Evolutionary conservation across 805 yeast genomes (phyloP).

Genomic region (Lachancea kluyveri): DNA sequence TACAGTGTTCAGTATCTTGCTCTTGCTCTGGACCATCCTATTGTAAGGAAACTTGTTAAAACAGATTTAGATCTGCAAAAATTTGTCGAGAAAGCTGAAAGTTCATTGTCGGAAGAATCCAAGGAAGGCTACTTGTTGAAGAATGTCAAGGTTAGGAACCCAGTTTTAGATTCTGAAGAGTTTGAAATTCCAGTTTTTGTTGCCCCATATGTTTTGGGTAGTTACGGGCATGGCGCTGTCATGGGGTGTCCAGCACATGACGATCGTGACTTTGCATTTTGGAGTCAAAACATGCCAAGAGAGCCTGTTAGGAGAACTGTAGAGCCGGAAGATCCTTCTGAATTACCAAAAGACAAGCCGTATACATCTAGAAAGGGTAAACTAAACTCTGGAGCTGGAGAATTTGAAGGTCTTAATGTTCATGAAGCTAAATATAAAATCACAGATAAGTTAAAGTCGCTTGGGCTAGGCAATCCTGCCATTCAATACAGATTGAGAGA

Average conservation of each 20-base stretch:
- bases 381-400: slow-evolving; percentile 42
- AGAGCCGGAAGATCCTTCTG: slow-evolving; percentile 31
- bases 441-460: slow-evolving; percentile 34
- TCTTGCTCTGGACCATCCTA: slow-evolving; percentile 62
- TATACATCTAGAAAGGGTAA: slow-evolving; percentile 39
- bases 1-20: slow-evolving; percentile 81
- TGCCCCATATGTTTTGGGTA: slow-evolving; percentile 83
- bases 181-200: slow-evolving; percentile 64
- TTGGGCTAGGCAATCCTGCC: slow-evolving; percentile 39
- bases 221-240: slow-evolving; percentile 77
- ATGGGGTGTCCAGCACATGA: slow-evolving; percentile 99
- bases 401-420: slow-evolving; percentile 44
- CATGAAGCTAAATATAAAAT: slow-evolving; percentile 48
- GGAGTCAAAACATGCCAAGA: slow-evolving; percentile 56
- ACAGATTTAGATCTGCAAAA: slow-evolving; percentile 35
- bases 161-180: slow-evolving; percentile 38
- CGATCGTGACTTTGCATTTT: slow-evolving; percentile 72
- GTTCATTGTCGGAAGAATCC: slow-evolving; percentile 37
- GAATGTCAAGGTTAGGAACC: slow-evolving; percentile 45
- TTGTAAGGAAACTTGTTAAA: slow-evolving; percentile 38
- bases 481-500: slow-evolving; percentile 70
- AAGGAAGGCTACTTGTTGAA: slow-evolving; percentile 55
- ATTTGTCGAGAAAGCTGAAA: slow-evolving; percentile 39
- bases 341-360: slow-evolving; percentile 22
- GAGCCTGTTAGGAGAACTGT: slow-evolving; percentile 39